These are phyloP conservation scores for Citrus sp. DNA, from an alignment of 345 rosid species.

Conservation along the genomic window DNA sequence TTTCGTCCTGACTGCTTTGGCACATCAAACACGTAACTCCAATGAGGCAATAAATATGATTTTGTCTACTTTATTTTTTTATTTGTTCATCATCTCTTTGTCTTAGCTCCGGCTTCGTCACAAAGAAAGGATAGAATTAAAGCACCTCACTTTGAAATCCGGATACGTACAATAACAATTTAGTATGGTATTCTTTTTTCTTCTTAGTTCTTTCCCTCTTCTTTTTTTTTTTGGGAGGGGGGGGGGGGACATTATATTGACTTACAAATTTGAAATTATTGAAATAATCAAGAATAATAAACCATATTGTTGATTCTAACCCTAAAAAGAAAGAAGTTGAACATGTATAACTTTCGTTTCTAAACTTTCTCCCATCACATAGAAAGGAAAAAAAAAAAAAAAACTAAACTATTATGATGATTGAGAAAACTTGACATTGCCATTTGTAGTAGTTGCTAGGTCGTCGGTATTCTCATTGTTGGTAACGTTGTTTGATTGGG, in stretches of 20 bases:
- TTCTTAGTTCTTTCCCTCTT: neutral
- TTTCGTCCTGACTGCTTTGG: constrained; percentile 25
- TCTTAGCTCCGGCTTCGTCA: constrained; percentile 8
- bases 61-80: neutral
- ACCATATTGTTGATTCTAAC: constrained; percentile 9
- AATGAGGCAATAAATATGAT: neutral
- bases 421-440: constrained; percentile 28
- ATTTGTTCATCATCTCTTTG: neutral
- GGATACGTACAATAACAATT: neutral
- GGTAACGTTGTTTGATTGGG: constrained; percentile 20
- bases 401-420: neutral
- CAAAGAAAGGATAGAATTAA: neutral
- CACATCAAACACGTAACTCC: constrained; percentile 17
- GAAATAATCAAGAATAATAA: constrained; percentile 16
- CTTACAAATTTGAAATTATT: constrained; percentile 27
- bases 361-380: neutral
- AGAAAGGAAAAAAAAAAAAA: neutral
- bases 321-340: neutral
- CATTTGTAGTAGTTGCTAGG: constrained; percentile 15
- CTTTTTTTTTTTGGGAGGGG: neutral
- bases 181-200: neutral
- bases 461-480: constrained; percentile 11
- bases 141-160: neutral
- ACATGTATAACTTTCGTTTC: constrained; percentile 8
- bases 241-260: constrained; percentile 9